Evolutionary conservation across 345 rosid genomes (phyloP).

Genomic region (Kandelia obovata): DNA sequence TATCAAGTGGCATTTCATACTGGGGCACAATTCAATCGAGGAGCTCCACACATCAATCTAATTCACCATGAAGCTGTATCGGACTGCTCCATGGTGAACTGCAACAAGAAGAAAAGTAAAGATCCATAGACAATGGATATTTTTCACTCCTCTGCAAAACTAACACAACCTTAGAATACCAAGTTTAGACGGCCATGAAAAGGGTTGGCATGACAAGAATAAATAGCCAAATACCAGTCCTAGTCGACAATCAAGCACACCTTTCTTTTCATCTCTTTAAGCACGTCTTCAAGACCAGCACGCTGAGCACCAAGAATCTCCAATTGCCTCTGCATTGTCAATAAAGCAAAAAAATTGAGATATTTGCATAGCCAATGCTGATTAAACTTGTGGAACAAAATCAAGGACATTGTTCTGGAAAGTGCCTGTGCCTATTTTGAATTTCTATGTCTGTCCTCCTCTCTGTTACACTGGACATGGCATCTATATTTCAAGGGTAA

Average conservation of each 20-base stretch:
- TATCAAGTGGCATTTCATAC: too few relatives aligned
- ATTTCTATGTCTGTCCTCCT: too few relatives aligned
- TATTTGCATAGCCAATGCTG: neutral
- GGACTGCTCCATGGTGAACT: neutral
- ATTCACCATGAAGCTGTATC: too few relatives aligned
- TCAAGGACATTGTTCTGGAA: neutral
- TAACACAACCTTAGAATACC: neutral
- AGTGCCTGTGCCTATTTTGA: too few relatives aligned
- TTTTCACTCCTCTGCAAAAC: neutral
- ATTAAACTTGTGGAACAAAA: neutral
- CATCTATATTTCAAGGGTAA: too few relatives aligned
- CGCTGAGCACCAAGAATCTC: slow-evolving; percentile 95
- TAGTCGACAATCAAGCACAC: slow-evolving; percentile 30
- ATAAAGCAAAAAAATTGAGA: slow-evolving; percentile 12
- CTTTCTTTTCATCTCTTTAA: slow-evolving; percentile 98
- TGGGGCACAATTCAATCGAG: too few relatives aligned
- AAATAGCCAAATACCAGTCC: slow-evolving; percentile 3
- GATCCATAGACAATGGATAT: neutral
- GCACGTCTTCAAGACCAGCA: slow-evolving; percentile 99
- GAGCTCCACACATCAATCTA: too few relatives aligned
- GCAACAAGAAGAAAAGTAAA: neutral
- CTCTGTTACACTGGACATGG: too few relatives aligned
- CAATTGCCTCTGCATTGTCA: slow-evolving; percentile 80
- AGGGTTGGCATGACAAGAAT: neutral
- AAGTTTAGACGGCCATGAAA: neutral